Conservation (phyloP, 1,139 yeast genomes). For the Arxiozyma slooffiae region DNA sequence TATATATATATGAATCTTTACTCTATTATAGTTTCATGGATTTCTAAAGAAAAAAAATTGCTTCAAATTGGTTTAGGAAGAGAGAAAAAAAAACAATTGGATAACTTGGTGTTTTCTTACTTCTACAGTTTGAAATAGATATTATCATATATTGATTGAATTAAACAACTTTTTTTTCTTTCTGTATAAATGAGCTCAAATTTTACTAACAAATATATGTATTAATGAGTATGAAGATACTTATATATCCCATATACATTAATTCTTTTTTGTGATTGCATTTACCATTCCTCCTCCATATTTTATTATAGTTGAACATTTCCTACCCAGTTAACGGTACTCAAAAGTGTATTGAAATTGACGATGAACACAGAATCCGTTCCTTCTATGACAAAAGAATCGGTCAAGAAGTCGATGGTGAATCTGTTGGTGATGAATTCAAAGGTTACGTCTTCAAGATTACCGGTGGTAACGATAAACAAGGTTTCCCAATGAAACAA, state of each 20-base stretch:
- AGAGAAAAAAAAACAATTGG: no score
- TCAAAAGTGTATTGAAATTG: slow-evolving; percentile 94
- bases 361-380: slow-evolving; percentile 98
- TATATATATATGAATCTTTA: no score
- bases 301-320: slow-evolving; percentile 69
- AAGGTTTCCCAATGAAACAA: slow-evolving; percentile 99
- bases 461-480: slow-evolving; percentile 99
- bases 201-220: slow-evolving; percentile 1
- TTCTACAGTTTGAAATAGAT: no score
- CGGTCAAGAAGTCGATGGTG: slow-evolving; percentile 99
- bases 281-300: slow-evolving; percentile 5
- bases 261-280: not conserved
- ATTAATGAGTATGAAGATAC: not conserved
- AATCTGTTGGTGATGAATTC: slow-evolving; percentile 96
- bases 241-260: slow-evolving; percentile 5
- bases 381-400: slow-evolving; percentile 98
- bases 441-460: slow-evolving; percentile 98
- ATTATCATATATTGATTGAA: not conserved
- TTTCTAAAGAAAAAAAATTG: no score
- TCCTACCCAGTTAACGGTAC: slow-evolving; percentile 99
- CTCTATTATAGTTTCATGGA: no score
- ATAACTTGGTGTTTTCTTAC: no score
- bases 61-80: no score
- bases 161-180: not conserved
- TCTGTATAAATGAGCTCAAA: not conserved